Base-by-base conservation (phyloP, 352 stramenopile genomes). In the Phytophthora multivora region DNA sequence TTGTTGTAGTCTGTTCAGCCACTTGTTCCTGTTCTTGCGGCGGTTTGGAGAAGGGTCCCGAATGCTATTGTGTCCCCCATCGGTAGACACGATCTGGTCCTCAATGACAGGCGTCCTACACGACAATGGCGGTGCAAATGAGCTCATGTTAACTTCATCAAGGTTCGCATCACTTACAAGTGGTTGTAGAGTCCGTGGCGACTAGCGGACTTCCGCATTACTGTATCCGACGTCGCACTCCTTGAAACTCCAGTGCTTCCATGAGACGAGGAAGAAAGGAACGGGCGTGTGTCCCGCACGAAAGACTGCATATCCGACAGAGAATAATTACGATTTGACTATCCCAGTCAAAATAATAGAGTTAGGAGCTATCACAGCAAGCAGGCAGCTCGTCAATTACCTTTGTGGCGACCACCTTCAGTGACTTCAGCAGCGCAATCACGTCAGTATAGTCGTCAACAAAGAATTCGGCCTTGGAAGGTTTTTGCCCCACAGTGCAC, bases 401-500 rank as follows among this genome's bases (percentile, higher is more conserved):
- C 73, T 94, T 94, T 15, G 83, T 94, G 4, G 84, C 79, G 10
- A 89, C 68, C 4, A 91, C 72, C 40, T 83, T 90, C 3, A 95
- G 59, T 10, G 79, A 88, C 66, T 88, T 90, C 23, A 99, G 69
- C 11, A 99, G 63, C 39, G 95, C 83, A 40, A 98, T 93, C 1
- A 99, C 96, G 59, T 98, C 95, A 3, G 90, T 91, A 39, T 98
- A 90, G 60, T 99, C 96, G 49, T 99, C 94, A 13, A 99, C 65
- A 63, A 97, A 99, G 61, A 96, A 98, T 23, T 97, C 83, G 2
- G 98, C 98, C 50, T 97, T 96, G 28, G 92, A 98, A 5, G 97
- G 96, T 66, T 99, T 99, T 67, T 99, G 98, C 2, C 97, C 97
- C 11, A 99, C 97, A 0, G 97, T 99, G 62, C 90, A 97, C 1